Evolutionary conservation across 768 basidiomycete genomes (phyloP).

Genomic region (Rickenella mellea): DNA sequence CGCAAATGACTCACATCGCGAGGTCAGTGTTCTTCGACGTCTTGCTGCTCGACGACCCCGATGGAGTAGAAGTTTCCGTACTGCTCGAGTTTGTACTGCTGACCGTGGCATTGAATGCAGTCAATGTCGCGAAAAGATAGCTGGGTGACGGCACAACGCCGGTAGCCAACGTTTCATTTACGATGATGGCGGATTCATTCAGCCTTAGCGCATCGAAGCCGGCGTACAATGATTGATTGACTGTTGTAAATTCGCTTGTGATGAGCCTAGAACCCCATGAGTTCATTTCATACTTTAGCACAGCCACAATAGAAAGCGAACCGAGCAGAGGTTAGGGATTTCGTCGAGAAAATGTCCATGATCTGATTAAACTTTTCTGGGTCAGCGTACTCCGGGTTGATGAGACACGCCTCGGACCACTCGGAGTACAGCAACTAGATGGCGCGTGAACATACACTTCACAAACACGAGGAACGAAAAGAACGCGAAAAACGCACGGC

Average conservation of each 20-base stretch:
- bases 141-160: conserved; percentile 37
- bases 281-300: not conserved
- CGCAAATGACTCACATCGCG: conserved; percentile 53
- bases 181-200: conserved; percentile 36
- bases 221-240: conserved; percentile 40
- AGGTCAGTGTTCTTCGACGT: conserved; percentile 39
- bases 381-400: conserved; percentile 64
- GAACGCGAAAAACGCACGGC: no score
- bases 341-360: conserved; percentile 72
- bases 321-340: conserved; percentile 46
- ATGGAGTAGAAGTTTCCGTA: not conserved
- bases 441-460: not conserved
- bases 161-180: conserved; percentile 35
- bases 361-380: conserved; percentile 56
- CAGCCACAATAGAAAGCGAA: conserved; percentile 16
- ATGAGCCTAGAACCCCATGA: conserved; percentile 29
- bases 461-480: not conserved
- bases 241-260: conserved; percentile 41
- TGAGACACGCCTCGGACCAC: conserved; percentile 60
- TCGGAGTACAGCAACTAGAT: conserved; percentile 69
- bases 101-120: conserved; percentile 51
- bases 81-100: conserved; percentile 11
- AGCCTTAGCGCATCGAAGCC: conserved; percentile 55
- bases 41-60: no score
- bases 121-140: conserved; percentile 65